Conservation (phyloP, 1,284 basidiomycete genomes). For the Leccinum laetum region DNA sequence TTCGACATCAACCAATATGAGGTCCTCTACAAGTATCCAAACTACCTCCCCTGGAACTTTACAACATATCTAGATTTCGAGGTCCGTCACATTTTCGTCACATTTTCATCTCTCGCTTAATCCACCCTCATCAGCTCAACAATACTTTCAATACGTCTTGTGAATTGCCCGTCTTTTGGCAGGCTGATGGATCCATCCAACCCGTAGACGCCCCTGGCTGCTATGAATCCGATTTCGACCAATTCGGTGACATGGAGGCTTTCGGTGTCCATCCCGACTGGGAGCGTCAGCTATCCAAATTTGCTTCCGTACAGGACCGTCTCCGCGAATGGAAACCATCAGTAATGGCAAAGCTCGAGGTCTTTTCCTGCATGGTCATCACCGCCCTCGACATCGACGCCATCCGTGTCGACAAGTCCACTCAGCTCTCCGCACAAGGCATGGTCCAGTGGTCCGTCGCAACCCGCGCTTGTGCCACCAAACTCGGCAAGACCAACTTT, state of each 20-base stretch:
- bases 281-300: conserved; percentile 92
- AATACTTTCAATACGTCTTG: conserved; percentile 77
- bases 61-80: conserved; percentile 81
- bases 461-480: conserved; percentile 72
- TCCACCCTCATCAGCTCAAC: conserved; percentile 41
- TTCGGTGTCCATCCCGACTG: conserved; percentile 95
- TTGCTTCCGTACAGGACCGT: conserved; percentile 93
- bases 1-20: conserved; percentile 78
- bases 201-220: conserved; percentile 63
- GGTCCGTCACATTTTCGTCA: conserved; percentile 35
- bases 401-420: conserved; percentile 93
- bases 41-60: conserved; percentile 83
- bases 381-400: conserved; percentile 87
- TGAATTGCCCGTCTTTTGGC: conserved; percentile 75
- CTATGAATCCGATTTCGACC: conserved; percentile 83
- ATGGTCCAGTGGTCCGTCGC: conserved; percentile 74
- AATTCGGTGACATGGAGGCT: conserved; percentile 93
- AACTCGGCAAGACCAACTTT: conserved; percentile 81
- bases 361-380: conserved; percentile 84
- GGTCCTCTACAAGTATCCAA: conserved; percentile 75
- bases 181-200: conserved; percentile 68
- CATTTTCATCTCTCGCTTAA: background rate
- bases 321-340: conserved; percentile 83
- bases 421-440: conserved; percentile 84
- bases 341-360: conserved; percentile 75